Evolutionary conservation across 1,139 yeast genomes (phyloP), one percentile per base, ranked within the genome.

Genomic region (Oligophagozyma castellii): DNA sequence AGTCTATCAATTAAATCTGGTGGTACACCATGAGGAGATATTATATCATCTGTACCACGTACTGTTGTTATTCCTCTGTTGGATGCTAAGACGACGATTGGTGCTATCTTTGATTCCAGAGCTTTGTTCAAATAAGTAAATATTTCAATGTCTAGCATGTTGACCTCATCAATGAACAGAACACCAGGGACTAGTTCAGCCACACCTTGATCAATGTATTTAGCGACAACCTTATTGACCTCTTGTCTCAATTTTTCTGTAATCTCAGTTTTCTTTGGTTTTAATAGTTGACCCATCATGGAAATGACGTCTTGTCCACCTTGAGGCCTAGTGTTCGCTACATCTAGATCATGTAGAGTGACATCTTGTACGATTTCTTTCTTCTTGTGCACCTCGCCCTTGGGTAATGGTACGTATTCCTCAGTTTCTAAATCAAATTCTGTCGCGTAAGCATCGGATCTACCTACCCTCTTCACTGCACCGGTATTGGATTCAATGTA

Each of bases 141-240:
- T 47, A 92, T 78, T 60, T 89, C 98, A 39, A 89, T 74, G 53
- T 89, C 98, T 46, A 89, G 68, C 98, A 89, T 89, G 60, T 89
- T 89, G 16, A 86, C 98, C 59, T 89, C 98, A 56, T 89, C 98
- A 46, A 89, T 89, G 58, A 89, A 89, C 49, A 89, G 64, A 19
- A 89, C 99, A 47, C 99, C 99, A 1, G 99, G 99, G 35, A 89
- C 86, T 34, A 89, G 66, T 59, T 89, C 99, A 12, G 99, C 99
- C 34, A 89, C 83, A 38, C 98, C 98, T 61, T 89, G 96, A 53
- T 86, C 95, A 35, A 89, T 86, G 58, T 89, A 89, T 55, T 84
- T 83, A 40, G 92, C 81, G 24, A 89, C 99, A 34, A 89, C 94
- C 58, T 81, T 84, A 61, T 89, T 86, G 41, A 89, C 95, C 59